Evolutionary conservation across 768 basidiomycete genomes (phyloP).

Genomic region (Steccherinum ochraceum): DNA sequence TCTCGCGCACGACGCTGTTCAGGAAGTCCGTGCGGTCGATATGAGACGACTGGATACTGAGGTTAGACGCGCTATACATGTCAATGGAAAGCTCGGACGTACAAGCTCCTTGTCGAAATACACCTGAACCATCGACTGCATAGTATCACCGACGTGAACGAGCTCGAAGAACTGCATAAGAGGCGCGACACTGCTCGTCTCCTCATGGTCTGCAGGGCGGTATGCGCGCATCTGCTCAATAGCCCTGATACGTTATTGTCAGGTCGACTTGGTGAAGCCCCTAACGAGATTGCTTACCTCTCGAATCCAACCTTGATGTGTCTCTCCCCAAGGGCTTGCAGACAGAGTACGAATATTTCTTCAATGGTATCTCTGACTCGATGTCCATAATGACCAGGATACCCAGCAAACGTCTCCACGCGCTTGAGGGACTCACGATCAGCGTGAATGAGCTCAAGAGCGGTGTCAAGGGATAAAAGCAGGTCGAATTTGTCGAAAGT

Average conservation of each 20-base stretch:
- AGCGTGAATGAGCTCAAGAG: constrained; percentile 88
- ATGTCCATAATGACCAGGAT: constrained; percentile 82
- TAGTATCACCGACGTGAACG: constrained; percentile 95
- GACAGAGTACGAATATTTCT: constrained; percentile 83
- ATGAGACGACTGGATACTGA: constrained; percentile 58
- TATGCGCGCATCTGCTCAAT: constrained; percentile 87
- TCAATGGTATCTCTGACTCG: constrained; percentile 91
- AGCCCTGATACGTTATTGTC: constrained; percentile 46
- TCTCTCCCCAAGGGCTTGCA: constrained; percentile 68
- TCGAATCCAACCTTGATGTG: constrained; percentile 81
- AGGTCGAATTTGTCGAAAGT: constrained; percentile 65
- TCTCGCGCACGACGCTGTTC: constrained; percentile 89
- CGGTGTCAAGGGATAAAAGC: constrained; percentile 85
- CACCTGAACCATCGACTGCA: constrained; percentile 95
- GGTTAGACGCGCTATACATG: no score
- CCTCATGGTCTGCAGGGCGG: constrained; percentile 81
- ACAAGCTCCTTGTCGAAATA: constrained; percentile 97
- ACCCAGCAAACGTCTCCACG: constrained; percentile 82
- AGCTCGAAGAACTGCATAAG: constrained; percentile 96
- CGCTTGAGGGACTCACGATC: constrained; percentile 90
- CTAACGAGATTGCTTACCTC: constrained; percentile 11
- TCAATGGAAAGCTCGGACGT: constrained; percentile 17
- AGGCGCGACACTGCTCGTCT: constrained; percentile 81
- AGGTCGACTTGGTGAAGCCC: background rate
- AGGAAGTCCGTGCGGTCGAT: constrained; percentile 93